Base-by-base conservation (phyloP, 2,329 filamentous ascomycete species). In the Mariannaea sp. region DNA sequence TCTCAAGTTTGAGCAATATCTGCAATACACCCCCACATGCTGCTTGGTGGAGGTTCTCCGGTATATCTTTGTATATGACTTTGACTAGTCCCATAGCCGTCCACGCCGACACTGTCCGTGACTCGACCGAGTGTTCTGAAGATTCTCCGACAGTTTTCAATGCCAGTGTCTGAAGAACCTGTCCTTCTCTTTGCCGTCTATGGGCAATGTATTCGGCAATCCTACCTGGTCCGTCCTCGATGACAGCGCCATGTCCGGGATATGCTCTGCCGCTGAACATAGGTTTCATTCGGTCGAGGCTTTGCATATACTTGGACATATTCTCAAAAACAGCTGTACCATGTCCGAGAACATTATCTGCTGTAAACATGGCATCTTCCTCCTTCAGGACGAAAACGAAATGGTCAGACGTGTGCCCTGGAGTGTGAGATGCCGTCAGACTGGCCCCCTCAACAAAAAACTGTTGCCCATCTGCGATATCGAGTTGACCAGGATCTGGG, bases 261-360 rank as follows among this genome's bases (percentile, higher is more conserved):
- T 96, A 97, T 2, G 86, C 91, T 41, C 83, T 78, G 1, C 89
- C 88, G 1, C 71, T 72, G 62, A 90, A 89, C 6, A 85, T 75
- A 17, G 73, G 70, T 39, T 78, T 76, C 90, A 96, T 94, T 58
- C 78, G 79, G 32, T 84, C 77, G 10, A 96, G 76, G 54, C 85
- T 90, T 16, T 71, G 67, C 57, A 95, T 75, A 68, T 95, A 96
- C 0, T 76, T 74, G 1, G 74, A 70, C 7, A 96, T 77, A 58
- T 94, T 84, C 69, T 95, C 90, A 61, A 95, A 95, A 0, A 94
- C 90, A 3, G 89, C 86, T 2, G 90, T 95, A 10, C 91, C 91
- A 55, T 96, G 89, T 1, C 92, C 92, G 2, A 96, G 79, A 2
- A 96, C 87, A 68, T 93, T 95, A 71, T 96, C 92, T 6, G 88